Evolutionary conservation across 768 basidiomycete species (phyloP).

Genomic region (Lentinula detonsa): DNA sequence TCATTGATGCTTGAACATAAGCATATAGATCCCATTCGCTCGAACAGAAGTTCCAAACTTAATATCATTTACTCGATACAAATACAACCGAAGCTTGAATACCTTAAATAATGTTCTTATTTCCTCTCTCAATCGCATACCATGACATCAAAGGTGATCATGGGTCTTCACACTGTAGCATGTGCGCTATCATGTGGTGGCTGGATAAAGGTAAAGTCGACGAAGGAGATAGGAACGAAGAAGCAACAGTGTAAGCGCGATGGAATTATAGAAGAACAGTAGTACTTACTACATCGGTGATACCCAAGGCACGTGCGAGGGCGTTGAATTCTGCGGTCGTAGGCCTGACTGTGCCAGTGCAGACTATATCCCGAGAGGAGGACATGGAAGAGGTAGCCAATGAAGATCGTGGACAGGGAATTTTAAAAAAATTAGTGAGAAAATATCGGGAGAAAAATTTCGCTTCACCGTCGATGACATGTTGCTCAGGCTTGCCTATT

Average conservation of each 20-base stretch:
- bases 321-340: conserved; percentile 42
- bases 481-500: conserved; percentile 36
- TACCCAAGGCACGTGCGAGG: conserved; percentile 37
- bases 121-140: not conserved
- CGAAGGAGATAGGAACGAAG: not conserved
- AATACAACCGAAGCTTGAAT: not conserved
- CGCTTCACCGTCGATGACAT: conserved; percentile 47
- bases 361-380: conserved; percentile 29
- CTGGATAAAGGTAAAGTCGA: conserved; percentile 3
- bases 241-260: not conserved
- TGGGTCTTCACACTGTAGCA: conserved; percentile 11
- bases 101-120: not conserved
- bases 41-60: too few species aligned
- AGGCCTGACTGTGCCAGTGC: conserved; percentile 35
- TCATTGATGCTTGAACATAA: conserved; percentile 17
- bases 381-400: not conserved
- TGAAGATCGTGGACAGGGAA: not conserved
- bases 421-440: not conserved
- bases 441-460: not conserved
- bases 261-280: not conserved
- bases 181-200: conserved; percentile 22
- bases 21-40: not conserved
- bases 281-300: conserved; percentile 27
- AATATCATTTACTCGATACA: not conserved
- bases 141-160: too few species aligned